A percentile compares a stretch with the other conserved stretches of the same genome.
phyloP scores from a whole-genome alignment of 1,284 basidiomycete genomes.

The Nidula niveotomentosa region DNA sequence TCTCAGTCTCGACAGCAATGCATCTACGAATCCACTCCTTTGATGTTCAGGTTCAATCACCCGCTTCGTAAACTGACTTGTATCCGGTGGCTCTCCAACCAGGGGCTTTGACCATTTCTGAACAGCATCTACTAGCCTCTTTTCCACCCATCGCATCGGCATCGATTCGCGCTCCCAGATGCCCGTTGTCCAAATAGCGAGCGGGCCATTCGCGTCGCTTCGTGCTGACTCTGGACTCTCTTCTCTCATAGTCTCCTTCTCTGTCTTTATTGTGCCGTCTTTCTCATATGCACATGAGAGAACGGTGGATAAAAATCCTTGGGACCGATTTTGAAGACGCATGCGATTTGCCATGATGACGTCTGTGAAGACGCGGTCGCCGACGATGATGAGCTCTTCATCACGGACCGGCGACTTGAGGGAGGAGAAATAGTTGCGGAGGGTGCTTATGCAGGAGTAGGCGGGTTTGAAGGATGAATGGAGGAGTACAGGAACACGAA shows the following conservation, averaged over 20 bases:
- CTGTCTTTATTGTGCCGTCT: constrained; percentile 15
- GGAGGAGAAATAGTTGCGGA: constrained; percentile 66
- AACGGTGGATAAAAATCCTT: constrained; percentile 8
- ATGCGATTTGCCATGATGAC: constrained; percentile 84
- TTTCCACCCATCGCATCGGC: constrained; percentile 59
- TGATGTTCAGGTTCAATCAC: background rate
- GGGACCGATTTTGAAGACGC: constrained; percentile 22
- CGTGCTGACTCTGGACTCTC: constrained; percentile 11
- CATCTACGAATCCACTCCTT: too few species aligned
- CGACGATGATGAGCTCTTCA: constrained; percentile 76
- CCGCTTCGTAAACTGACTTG: constrained; percentile 20
- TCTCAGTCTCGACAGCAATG: too few species aligned
- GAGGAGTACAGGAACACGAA: constrained; percentile 81
- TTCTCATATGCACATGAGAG: constrained; percentile 22
- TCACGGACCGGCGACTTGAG: constrained; percentile 50
- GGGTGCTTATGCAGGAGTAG: constrained; percentile 68
- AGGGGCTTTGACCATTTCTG: constrained; percentile 34
- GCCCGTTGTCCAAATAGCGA: constrained; percentile 67
- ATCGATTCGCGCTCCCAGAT: constrained; percentile 68
- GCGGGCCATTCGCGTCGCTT: constrained; percentile 37
- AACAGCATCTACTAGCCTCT: constrained; percentile 42
- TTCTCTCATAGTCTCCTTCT: constrained; percentile 8
- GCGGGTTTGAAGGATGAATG: constrained; percentile 80
- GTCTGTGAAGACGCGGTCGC: constrained; percentile 92
- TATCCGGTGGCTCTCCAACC: constrained; percentile 13